Conservation (phyloP, 352 stramenopile genomes). For the Pythium guiyangense region DNA sequence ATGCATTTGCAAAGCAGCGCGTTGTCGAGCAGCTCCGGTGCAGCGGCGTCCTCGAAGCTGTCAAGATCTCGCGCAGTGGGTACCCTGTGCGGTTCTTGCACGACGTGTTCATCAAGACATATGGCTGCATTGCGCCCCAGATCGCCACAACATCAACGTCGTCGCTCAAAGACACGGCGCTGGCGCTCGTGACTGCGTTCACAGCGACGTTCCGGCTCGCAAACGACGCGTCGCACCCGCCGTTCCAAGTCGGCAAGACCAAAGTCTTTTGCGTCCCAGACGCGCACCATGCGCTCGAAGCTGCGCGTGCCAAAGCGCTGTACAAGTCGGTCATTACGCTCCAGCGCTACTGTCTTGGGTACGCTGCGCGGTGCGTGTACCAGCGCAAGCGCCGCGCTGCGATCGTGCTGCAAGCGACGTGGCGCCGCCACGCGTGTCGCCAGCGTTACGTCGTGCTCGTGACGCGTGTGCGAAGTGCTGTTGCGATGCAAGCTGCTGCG, state of each 20-base stretch:
- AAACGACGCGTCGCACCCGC: slow-evolving; percentile 38
- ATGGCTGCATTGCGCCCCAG: slow-evolving; percentile 60
- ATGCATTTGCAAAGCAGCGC: slow-evolving; percentile 57
- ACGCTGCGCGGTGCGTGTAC: slow-evolving; percentile 41
- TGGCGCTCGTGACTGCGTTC: slow-evolving; percentile 42
- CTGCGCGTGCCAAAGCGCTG: slow-evolving; percentile 48
- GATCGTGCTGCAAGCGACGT: slow-evolving; percentile 52
- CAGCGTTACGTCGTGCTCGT: slow-evolving; percentile 37
- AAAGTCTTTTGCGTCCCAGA: slow-evolving; percentile 77
- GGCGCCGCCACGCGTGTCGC: slow-evolving; percentile 43
- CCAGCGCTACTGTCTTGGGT: slow-evolving; percentile 72
- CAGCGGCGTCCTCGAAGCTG: slow-evolving; percentile 84
- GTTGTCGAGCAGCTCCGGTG: slow-evolving; percentile 83
- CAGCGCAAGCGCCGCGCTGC: slow-evolving; percentile 39
- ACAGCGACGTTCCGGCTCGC: slow-evolving; percentile 28
- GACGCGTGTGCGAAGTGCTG: slow-evolving; percentile 29
- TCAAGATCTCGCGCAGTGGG: slow-evolving; percentile 85
- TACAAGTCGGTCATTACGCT: slow-evolving; percentile 71
- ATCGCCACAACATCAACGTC: slow-evolving; percentile 16
- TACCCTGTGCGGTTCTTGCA: slow-evolving; percentile 95
- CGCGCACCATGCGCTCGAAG: slow-evolving; percentile 66
- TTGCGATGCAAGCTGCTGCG: slow-evolving; percentile 45
- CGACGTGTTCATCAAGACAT: slow-evolving; percentile 88
- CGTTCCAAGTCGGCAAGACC: slow-evolving; percentile 78
- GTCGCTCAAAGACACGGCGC: slow-evolving; percentile 44